Conservation (phyloP, 1,284 basidiomycete genomes). For the Leucoagaricus sp. region DNA sequence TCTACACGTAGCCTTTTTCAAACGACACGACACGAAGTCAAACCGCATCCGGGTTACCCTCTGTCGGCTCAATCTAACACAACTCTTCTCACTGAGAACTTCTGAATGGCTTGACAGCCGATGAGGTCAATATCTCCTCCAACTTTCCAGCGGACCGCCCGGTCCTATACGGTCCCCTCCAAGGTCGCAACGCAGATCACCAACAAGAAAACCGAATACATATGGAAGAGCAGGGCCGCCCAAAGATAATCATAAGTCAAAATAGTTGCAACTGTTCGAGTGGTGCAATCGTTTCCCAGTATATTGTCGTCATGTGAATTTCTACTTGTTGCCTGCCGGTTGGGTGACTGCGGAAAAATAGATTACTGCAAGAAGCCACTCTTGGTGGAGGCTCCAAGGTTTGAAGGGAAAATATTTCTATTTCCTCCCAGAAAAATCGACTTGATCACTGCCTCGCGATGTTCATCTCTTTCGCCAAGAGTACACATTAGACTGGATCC, state of each 20-base stretch:
- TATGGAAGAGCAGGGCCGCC: neutral
- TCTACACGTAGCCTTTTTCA: neutral
- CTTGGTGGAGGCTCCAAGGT: neutral
- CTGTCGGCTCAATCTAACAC: neutral
- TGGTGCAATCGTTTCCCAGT: neutral
- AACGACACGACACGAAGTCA: neutral
- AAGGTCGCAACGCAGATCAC: neutral
- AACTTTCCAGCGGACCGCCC: constrained; percentile 13
- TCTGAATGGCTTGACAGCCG: neutral
- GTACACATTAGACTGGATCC: neutral
- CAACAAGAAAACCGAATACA: neutral
- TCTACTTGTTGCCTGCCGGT: neutral
- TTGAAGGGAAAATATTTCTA: neutral
- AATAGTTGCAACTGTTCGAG: neutral
- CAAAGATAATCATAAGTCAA: neutral
- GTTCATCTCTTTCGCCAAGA: neutral
- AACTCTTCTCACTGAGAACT: constrained; percentile 9
- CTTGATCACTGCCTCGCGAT: neutral
- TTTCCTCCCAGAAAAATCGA: neutral
- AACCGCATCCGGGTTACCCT: constrained; percentile 1
- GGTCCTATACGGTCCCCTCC: constrained; percentile 9
- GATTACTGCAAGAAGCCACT: constrained; percentile 9
- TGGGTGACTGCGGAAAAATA: constrained; percentile 10
- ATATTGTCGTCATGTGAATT: constrained; percentile 7
- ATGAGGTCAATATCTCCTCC: neutral